These are phyloP conservation scores for Taxawa tesnikishii DNA, from an alignment of 2,329 filamentous ascomycete species.

Conservation along the genomic window DNA sequence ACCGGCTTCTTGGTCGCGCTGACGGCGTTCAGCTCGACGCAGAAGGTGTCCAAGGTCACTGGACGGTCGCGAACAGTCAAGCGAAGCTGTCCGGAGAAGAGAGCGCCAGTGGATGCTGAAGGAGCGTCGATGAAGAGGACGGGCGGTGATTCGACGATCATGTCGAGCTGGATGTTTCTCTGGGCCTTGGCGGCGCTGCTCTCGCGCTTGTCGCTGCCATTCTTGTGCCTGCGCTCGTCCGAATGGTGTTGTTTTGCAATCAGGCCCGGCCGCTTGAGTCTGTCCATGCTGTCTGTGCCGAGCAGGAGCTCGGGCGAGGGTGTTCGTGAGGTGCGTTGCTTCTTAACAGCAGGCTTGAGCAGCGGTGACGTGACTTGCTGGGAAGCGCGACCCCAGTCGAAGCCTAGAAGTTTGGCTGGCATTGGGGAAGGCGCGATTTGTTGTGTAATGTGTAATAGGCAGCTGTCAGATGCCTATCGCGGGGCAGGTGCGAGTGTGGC, in stretches of 20 bases:
- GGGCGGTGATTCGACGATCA: conserved; percentile 73
- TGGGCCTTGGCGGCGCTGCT: conserved; percentile 15
- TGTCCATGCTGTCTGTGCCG: conserved; percentile 19
- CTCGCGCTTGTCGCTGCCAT: conserved; percentile 4
- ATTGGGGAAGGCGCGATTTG: no score
- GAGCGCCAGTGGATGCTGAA: conserved; percentile 64
- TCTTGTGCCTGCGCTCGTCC: conserved; percentile 13
- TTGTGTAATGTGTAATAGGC: no score
- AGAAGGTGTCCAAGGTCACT: conserved; percentile 56
- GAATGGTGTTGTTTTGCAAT: conserved; percentile 10
- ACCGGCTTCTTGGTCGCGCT: conserved; percentile 74
- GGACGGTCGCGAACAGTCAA: conserved; percentile 56
- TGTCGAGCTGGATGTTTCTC: conserved; percentile 40
- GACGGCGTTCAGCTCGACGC: conserved; percentile 58
- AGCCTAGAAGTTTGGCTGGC: conserved; percentile 20
- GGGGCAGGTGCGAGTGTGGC: no score
- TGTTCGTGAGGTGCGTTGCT: conserved; percentile 7
- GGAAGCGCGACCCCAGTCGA: conserved; percentile 14
- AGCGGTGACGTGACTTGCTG: conserved; percentile 3
- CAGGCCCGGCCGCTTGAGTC: conserved; percentile 19
- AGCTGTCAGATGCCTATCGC: no score
- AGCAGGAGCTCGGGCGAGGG: no score
- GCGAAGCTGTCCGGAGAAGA: conserved; percentile 74
- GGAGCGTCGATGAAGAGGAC: conserved; percentile 70
- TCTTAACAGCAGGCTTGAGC: conserved; percentile 9